Conservation (phyloP, 2,329 filamentous ascomycete genomes). For the Fusarium sp. region DNA sequence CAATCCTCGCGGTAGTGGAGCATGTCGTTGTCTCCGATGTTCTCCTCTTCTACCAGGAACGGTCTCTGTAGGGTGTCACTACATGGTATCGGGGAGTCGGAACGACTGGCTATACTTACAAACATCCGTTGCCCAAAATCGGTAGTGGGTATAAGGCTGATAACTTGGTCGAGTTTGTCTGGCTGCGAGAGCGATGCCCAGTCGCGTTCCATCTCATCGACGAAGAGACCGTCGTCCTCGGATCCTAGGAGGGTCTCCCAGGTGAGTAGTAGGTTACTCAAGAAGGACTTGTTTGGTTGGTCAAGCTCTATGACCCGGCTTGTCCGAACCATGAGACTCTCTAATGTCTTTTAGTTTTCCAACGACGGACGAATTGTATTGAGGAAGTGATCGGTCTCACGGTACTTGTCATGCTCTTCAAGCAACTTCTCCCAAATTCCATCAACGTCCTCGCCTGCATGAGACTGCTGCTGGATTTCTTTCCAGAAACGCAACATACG, state of each 20-base stretch:
- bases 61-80: slow-evolving; percentile 6
- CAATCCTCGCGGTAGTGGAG: slow-evolving; percentile 2
- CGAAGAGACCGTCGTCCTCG: neutral
- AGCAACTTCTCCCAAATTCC: neutral
- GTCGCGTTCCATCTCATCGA: slow-evolving; percentile 4
- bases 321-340: neutral
- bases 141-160: neutral
- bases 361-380: neutral
- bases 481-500: neutral
- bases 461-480: neutral
- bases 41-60: neutral
- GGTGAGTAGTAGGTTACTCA: neutral
- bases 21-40: neutral
- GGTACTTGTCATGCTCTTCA: neutral
- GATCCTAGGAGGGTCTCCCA: neutral
- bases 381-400: neutral
- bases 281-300: slow-evolving; percentile 9
- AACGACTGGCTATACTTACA: slow-evolving; percentile 2
- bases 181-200: slow-evolving; percentile 9
- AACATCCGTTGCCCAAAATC: neutral
- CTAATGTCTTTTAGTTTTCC: neutral
- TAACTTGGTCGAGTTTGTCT: slow-evolving; percentile 16
- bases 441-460: neutral
- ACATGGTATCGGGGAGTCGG: neutral
- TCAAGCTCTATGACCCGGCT: neutral